Evolutionary conservation across 2,329 filamentous ascomycete species (phyloP), one percentile per base, ranked within the genome.

Genomic region (Verticillium isaacii): DNA sequence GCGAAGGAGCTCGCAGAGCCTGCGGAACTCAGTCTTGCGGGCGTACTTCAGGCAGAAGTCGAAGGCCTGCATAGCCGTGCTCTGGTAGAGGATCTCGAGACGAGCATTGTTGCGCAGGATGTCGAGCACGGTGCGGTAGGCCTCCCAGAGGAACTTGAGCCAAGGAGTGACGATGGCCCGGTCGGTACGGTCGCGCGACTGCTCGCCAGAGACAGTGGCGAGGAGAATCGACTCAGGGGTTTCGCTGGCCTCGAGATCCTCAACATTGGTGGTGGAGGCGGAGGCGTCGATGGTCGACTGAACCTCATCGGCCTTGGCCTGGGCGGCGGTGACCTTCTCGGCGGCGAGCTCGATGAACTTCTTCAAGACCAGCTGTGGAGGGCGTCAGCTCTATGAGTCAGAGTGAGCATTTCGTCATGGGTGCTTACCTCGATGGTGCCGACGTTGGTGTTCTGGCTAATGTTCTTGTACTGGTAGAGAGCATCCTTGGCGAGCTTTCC

Each of bases 131-230:
- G 95, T 99, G 65, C 95, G 91, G 82, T 99, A 99, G 17, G 95
- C 97, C 83, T 99, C 95, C 95, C 95, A 99, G 66, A 99, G 84
- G 75, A 99, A 99, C 82, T 99, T 99, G 73, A 99, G 87, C 95
- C 95, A 99, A 63, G 95, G 95, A 32, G 95, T 99, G 64, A 99
- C 95, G 71, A 99, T 96, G 73, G 95, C 95, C 71, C 95, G 90
- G 81, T 99, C 95, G 70, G 95, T 99, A 69, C 95, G 91, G 80
- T 99, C 95, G 74, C 92, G 90, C 64, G 94, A 97, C 80, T 98
- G 94, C 81, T 99, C 95, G 67, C 95, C 95, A 45, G 95, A 99
- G 64, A 99, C 95, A 60, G 95, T 99, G 66, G 95, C 96, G 56
- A 99, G 88, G 64, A 99, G 88, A 74, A 99, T 97, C 32, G 95